These are phyloP conservation scores for Cicer arietinum DNA, from an alignment of 306 rosid genomes.

Conservation along the genomic window DNA sequence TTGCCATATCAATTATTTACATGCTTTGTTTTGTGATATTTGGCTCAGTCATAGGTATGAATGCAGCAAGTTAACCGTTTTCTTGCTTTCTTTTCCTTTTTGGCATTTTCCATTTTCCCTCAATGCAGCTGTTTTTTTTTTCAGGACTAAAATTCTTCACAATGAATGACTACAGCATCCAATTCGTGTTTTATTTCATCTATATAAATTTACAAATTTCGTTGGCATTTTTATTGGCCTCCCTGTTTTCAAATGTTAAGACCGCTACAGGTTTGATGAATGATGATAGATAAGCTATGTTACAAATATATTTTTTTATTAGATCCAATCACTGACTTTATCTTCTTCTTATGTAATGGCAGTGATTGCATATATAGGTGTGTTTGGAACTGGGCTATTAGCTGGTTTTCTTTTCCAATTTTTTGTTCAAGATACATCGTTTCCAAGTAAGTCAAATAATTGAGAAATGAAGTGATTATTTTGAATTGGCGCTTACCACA, in stretches of 20 bases:
- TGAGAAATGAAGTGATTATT: not conserved
- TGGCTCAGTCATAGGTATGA: slow-evolving; percentile 83
- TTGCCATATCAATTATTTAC: slow-evolving; percentile 64
- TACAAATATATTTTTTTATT: slow-evolving; percentile 17
- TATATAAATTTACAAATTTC: slow-evolving; percentile 90
- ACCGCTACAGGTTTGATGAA: slow-evolving; percentile 84
- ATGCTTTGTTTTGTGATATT: slow-evolving; percentile 77
- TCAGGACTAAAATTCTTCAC: slow-evolving; percentile 89
- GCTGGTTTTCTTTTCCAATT: slow-evolving; percentile 79
- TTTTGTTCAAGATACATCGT: slow-evolving; percentile 68
- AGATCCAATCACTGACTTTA: slow-evolving; percentile 37
- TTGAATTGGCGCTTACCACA: not conserved
- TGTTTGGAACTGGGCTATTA: slow-evolving; percentile 87
- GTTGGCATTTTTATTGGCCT: slow-evolving; percentile 70
- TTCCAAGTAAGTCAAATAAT: slow-evolving; percentile 74
- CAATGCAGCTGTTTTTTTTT: slow-evolving; percentile 36
- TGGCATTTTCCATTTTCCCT: slow-evolving; percentile 35
- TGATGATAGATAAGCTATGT: slow-evolving; percentile 37
- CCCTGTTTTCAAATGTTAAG: slow-evolving; percentile 71
- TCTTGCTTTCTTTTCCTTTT: slow-evolving; percentile 3
- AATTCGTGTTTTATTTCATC: slow-evolving; percentile 72
- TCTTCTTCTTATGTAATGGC: slow-evolving; percentile 21
- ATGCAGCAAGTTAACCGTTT: slow-evolving; percentile 23
- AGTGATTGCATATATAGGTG: slow-evolving; percentile 79
- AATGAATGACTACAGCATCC: slow-evolving; percentile 86